Base-by-base conservation (phyloP, 1,139 yeast species). In the Trichomonascaceae sp. region DNA sequence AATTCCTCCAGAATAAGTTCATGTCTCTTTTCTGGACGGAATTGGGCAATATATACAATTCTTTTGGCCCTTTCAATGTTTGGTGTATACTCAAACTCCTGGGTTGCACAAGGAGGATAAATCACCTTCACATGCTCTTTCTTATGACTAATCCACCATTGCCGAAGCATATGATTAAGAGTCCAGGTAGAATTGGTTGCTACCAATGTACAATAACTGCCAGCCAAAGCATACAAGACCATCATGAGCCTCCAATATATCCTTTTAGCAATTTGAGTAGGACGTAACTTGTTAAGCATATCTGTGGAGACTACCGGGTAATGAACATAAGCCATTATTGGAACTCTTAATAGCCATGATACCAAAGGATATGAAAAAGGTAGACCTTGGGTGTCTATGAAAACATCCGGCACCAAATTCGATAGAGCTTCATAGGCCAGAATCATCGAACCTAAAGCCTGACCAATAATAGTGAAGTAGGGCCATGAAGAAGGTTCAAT, bases 151-250 rank as follows among this genome's bases (percentile, higher is more conserved):
- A 69, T 63, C 54, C 69, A 65, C 93, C 96, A 88, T 32, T 84
- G 81, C 2, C 71, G 64, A 27, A 68, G 63, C 57, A 95, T 81
- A 67, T 93, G 97, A 61, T 83, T 78, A 57, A 73, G 76, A 0
- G 99, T 93, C 99, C 99, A 95, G 0, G 96, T 78, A 0, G 97
- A 93, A 68, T 95, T 95, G 44, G 93, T 81, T 59, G 85, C 76
- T 0, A 85, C 83, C 45, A 87, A 69, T 57, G 82, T 80, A 27
- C 87, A 85, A 66, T 77, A 82, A 0, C 81, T 71, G 0, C 96
- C 96, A 53, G 83, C 80, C 57, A 77, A 74, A n/a, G 68, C 57
- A 45, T 63, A 61, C n/a, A 83, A 66, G 49, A 75, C 71, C 76
- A 83, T 78, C 54, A 76, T 72, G 73, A 82, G 75, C 32, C 77